Conservation (phyloP, 495 filamentous ascomycete genomes). For the Aspergillus indologenus region DNA sequence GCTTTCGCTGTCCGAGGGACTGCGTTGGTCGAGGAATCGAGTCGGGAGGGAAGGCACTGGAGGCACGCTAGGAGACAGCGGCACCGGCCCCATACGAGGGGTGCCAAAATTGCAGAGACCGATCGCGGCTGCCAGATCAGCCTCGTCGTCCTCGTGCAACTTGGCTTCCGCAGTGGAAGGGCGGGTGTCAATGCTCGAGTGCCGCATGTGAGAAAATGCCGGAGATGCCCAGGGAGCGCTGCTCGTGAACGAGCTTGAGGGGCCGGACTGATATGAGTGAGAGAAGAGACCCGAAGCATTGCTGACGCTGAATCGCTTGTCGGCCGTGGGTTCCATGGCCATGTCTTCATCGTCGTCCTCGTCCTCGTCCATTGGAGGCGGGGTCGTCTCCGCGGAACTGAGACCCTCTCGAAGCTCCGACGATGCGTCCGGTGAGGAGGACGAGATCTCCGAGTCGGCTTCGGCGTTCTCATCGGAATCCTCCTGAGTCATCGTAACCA, state of each 20-base stretch:
- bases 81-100: conserved; percentile 66
- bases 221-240: conserved; percentile 47
- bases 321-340: conserved; percentile 35
- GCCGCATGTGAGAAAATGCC: conserved; percentile 45
- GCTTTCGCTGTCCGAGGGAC: conserved; percentile 27
- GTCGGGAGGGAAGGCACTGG: conserved; percentile 82
- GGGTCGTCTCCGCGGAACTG: conserved; percentile 57
- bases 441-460: conserved; percentile 74
- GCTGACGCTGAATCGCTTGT: conserved; percentile 52
- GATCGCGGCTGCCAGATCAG: conserved; percentile 78
- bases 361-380: conserved; percentile 50
- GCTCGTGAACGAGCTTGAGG: conserved; percentile 51
- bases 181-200: conserved; percentile 60
- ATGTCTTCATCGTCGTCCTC: conserved; percentile 44
- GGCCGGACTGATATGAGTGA: conserved; percentile 79
- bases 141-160: conserved; percentile 59
- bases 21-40: conserved; percentile 40
- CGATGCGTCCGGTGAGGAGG: conserved; percentile 74
- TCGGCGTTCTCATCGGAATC: conserved; percentile 57
- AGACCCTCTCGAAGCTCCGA: conserved; percentile 69
- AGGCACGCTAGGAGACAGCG: conserved; percentile 72
- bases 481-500: conserved; percentile 85
- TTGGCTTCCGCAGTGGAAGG: conserved; percentile 60
- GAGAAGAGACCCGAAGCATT: conserved; percentile 64
- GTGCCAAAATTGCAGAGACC: conserved; percentile 90